Conservation (phyloP, 176 grass and related monocot species). For the Oryza coarctata region DNA sequence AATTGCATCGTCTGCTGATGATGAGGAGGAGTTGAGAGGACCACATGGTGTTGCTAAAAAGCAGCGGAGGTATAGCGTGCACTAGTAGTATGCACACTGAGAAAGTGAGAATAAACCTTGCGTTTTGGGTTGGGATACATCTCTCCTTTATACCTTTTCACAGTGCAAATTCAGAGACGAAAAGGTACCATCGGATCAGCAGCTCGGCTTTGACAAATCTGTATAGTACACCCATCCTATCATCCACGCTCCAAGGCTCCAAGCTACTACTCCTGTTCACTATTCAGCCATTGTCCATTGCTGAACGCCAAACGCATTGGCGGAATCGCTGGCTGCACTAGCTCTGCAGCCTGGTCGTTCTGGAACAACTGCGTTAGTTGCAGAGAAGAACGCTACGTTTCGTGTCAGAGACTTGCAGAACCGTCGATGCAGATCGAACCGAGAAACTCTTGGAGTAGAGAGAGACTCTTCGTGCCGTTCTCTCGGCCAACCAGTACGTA, state of each 20-base stretch:
- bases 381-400: not conserved
- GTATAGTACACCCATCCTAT: not conserved
- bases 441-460: not conserved
- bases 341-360: not conserved
- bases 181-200: not conserved
- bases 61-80: not conserved
- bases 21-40: not conserved
- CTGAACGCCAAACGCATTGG: not conserved
- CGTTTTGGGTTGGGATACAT: slow-evolving; percentile 33
- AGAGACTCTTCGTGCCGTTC: not conserved
- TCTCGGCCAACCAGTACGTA: slow-evolving; percentile 7
- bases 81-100: not conserved
- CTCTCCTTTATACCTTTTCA: not conserved
- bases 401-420: not conserved
- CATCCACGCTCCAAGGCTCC: not conserved
- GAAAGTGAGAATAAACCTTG: not conserved
- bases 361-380: not conserved
- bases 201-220: not conserved
- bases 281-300: not conserved
- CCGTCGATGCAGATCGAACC: not conserved
- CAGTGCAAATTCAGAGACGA: not conserved
- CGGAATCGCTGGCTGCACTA: not conserved
- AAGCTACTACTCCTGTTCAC: not conserved
- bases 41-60: slow-evolving; percentile 16
- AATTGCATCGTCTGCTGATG: not conserved